Percentiles rank a stretch among this genome's conserved stretches.
Evolutionary conservation across 2,329 filamentous ascomycete species (phyloP).

Genomic region (Pseudogymnoascus sp.): DNA sequence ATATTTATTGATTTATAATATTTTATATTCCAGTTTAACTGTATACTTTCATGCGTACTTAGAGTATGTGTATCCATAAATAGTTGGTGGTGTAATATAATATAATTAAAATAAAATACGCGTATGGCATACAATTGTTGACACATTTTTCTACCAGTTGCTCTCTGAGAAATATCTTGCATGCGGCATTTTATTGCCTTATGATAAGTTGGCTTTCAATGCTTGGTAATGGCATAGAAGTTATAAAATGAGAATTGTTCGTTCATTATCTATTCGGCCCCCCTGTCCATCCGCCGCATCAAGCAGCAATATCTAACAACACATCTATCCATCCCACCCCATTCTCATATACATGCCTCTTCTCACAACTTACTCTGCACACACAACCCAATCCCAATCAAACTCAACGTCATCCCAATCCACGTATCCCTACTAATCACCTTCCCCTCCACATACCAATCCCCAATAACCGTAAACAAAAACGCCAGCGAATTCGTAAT

Average conservation of each 20-base stretch:
- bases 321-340: neutral
- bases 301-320: neutral
- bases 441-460: slow-evolving; percentile 92
- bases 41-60: neutral
- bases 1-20: neutral
- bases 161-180: neutral
- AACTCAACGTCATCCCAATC: slow-evolving; percentile 70
- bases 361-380: slow-evolving; percentile 54
- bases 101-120: neutral
- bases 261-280: neutral
- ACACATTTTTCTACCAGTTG: neutral
- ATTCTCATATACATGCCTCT: neutral
- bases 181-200: neutral
- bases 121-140: neutral
- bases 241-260: neutral
- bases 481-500: slow-evolving; percentile 94
- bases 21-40: neutral
- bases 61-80: neutral
- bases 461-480: slow-evolving; percentile 88
- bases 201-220: neutral
- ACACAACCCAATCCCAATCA: slow-evolving; percentile 75
- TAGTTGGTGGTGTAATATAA: neutral
- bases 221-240: neutral
- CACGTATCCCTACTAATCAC: slow-evolving; percentile 81
- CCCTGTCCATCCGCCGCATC: no score